These are phyloP conservation scores for Yamadazyma endophytica DNA, from an alignment of 805 yeast genomes.

Conservation along the genomic window DNA sequence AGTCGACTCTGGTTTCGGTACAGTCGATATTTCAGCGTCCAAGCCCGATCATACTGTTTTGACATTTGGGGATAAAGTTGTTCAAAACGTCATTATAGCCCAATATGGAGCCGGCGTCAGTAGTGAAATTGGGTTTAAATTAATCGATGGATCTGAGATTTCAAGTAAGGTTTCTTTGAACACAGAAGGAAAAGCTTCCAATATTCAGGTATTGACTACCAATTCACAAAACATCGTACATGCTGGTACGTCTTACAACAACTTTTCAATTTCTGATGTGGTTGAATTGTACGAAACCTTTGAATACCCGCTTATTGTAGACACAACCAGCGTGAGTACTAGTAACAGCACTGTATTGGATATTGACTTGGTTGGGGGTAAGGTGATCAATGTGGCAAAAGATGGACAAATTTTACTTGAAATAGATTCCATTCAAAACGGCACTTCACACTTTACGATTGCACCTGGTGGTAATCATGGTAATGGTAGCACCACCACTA, in stretches of 20 bases:
- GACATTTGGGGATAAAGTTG: not conserved
- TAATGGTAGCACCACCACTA: conserved; percentile 25
- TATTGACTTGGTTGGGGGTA: conserved; percentile 3
- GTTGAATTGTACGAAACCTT: not conserved
- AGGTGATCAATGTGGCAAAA: not conserved
- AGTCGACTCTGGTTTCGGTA: conserved; percentile 38
- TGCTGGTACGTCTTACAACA: conserved; percentile 10
- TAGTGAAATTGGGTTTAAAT: conserved; percentile 32
- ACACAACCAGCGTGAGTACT: not conserved
- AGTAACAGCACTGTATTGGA: conserved; percentile 1
- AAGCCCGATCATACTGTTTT: not conserved
- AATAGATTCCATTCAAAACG: conserved; percentile 19
- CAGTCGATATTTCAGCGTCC: conserved; percentile 12
- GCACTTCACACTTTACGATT: conserved; percentile 22
- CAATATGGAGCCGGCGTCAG: conserved; percentile 25
- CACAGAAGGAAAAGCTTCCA: conserved; percentile 29
- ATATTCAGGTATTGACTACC: conserved; percentile 38
- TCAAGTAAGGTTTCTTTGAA: conserved; percentile 22
- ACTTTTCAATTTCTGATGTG: not conserved
- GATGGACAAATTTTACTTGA: conserved; percentile 10
- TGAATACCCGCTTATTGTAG: conserved; percentile 26
- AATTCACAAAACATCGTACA: conserved; percentile 31
- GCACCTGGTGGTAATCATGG: conserved; percentile 29
- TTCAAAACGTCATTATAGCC: conserved; percentile 38
- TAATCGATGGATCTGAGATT: conserved; percentile 33